Conservation (phyloP, 2,329 filamentous ascomycete genomes). For the Teratosphaeria epicoccoides region DNA sequence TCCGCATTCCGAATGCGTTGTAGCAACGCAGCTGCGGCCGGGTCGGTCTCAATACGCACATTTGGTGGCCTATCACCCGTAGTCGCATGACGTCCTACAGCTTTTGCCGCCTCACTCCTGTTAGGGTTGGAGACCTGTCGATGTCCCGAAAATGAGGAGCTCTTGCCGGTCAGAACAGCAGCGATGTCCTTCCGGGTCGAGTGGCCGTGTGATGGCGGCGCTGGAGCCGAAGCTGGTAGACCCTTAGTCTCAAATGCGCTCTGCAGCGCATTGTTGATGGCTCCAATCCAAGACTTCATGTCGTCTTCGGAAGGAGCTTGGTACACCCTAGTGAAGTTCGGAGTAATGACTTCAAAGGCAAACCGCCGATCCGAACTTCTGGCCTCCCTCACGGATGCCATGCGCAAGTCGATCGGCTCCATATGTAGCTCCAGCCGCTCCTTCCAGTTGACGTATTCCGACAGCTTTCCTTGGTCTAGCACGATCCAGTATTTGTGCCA, state of each 20-base stretch:
- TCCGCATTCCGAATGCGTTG: conserved; percentile 82
- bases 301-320: conserved; percentile 97
- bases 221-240: conserved; percentile 33
- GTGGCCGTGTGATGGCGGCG: conserved; percentile 35
- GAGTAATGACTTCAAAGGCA: conserved; percentile 97
- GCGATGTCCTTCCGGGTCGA: conserved; percentile 64
- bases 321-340: conserved; percentile 89
- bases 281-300: conserved; percentile 91
- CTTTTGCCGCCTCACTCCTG: conserved; percentile 34
- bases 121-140: conserved; percentile 36
- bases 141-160: conserved; percentile 56
- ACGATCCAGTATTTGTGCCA: conserved; percentile 99
- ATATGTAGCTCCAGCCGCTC: conserved; percentile 93
- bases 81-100: conserved; percentile 74
- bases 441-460: conserved; percentile 99
- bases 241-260: conserved; percentile 74
- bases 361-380: conserved; percentile 89
- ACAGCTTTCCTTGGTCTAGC: conserved; percentile 88
- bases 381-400: conserved; percentile 93
- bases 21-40: conserved; percentile 66
- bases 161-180: conserved; percentile 86
- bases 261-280: conserved; percentile 95
- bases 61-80: conserved; percentile 77
- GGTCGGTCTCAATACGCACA: conserved; percentile 61
- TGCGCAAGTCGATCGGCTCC: conserved; percentile 92